Percentiles rank a stretch among this genome's conserved stretches.
Evolutionary conservation across 2,329 filamentous ascomycete genomes (phyloP).

Genomic region (Paraphoma sp.): DNA sequence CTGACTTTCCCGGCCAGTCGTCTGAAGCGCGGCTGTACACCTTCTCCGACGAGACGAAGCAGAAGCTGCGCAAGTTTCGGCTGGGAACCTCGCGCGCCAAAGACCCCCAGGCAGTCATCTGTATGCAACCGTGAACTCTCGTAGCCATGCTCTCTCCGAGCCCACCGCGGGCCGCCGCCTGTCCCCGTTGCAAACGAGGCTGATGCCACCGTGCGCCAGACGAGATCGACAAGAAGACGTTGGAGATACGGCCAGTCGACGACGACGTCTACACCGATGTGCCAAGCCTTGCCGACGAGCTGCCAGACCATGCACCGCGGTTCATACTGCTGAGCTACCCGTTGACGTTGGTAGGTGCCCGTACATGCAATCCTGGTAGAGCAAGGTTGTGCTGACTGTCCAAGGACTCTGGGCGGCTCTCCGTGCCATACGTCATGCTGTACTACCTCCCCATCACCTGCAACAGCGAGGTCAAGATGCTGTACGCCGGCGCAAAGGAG

Average conservation of each 20-base stretch:
- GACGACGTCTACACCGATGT: slow-evolving; percentile 84
- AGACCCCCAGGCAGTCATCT: slow-evolving; percentile 89
- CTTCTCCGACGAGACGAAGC: slow-evolving; percentile 88
- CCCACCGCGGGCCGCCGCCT: neutral
- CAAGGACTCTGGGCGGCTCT: slow-evolving; percentile 80
- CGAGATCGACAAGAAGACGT: slow-evolving; percentile 85
- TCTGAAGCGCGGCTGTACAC: slow-evolving; percentile 91
- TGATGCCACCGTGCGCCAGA: slow-evolving; percentile 61
- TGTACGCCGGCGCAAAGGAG: slow-evolving; percentile 96
- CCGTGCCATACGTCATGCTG: slow-evolving; percentile 91
- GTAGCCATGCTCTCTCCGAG: neutral
- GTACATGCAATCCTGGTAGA: neutral
- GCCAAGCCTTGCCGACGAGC: slow-evolving; percentile 81
- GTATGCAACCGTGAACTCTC: slow-evolving; percentile 62
- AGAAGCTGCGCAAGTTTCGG: slow-evolving; percentile 92
- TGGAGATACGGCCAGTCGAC: slow-evolving; percentile 87
- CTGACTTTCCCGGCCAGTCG: slow-evolving; percentile 48
- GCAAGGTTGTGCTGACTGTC: slow-evolving; percentile 7
- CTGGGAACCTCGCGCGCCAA: slow-evolving; percentile 86
- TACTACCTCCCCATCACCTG: slow-evolving; percentile 95
- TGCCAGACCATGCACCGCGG: slow-evolving; percentile 89
- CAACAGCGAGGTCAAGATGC: slow-evolving; percentile 86
- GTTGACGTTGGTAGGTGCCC: slow-evolving; percentile 72
- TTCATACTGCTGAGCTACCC: slow-evolving; percentile 93
- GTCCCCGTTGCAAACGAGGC: slow-evolving; percentile 14